Evolutionary conservation across 768 basidiomycete genomes (phyloP), one percentile per base, ranked within the genome.

Genomic region (Rhizopogon rudus): DNA sequence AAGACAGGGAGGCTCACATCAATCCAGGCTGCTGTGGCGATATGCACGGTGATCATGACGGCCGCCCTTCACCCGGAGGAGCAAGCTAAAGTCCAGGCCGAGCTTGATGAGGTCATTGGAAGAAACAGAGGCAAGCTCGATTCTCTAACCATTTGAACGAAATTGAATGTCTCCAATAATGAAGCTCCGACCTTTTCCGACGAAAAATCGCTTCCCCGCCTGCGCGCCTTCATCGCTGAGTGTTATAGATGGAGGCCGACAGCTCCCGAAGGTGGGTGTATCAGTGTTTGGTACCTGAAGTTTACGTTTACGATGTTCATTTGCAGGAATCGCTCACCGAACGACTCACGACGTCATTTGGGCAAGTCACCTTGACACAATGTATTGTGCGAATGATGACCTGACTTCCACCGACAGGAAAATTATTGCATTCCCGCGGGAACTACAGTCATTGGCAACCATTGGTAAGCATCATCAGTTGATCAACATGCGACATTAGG

Each of bases 21-120:
- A 4, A 35, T 28, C 12, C 25, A 73, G 54, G 82, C 80, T 1
- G 77, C 81, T 0, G 74, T 75, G 7, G 79, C 77, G 0, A 81
- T 82, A 40, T 76, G 75, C 51, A 69, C 77, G 40, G 63, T 67
- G 1, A 67, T 83, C 31, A 69, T 80, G 64, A 78, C 82, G 6
- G 76, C 81, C 3, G 77, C 77, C 1, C 69, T 69, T 51, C 75
- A 77, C 56, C 81, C 81, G 0, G 73, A 76, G 22, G 72, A 79
- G 1, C 81, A 83, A 44, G 66, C 62, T 3, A 67, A 60, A n/a
- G 77, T 82, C 1, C 80, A 81, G 45, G 73, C 75, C 22, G 79
- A 86, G 56, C 65, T 86, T 2, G 81, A 83, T 53, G 48, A 53
- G 3, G 72, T 83, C 5, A 61, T 82, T 25, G 81, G 81, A 0